Evolutionary conservation across 208 protist species (phyloP).

Genomic region (Leishmania turanica): DNA sequence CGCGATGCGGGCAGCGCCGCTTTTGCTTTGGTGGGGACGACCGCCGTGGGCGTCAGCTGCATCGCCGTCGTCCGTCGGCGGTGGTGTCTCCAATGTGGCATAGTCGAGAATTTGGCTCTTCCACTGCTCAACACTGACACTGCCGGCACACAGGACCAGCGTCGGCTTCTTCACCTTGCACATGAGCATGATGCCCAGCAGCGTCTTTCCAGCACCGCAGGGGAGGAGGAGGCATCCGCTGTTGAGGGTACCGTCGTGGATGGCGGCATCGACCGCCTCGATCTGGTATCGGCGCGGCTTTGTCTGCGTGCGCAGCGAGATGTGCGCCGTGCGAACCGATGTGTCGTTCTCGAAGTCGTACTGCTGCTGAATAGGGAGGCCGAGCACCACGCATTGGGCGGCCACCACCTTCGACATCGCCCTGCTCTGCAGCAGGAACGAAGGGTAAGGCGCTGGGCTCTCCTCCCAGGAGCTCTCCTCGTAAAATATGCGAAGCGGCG

Average conservation of each 20-base stretch:
- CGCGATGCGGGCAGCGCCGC: constrained; percentile 74
- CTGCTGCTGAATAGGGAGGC: constrained; percentile 83
- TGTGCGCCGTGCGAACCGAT: constrained; percentile 57
- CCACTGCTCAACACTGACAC: constrained; percentile 98
- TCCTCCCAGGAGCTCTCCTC: constrained; percentile 33
- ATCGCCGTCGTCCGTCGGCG: background rate
- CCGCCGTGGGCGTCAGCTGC: background rate
- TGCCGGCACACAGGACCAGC: constrained; percentile 95
- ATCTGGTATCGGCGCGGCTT: constrained; percentile 83
- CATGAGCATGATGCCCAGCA: constrained; percentile 98
- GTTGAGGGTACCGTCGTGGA: constrained; percentile 54
- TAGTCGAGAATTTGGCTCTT: constrained; percentile 94
- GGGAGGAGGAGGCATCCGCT: constrained; percentile 99
- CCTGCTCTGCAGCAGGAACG: constrained; percentile 59
- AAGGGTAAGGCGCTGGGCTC: constrained; percentile 24
- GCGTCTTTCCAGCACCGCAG: constrained; percentile 99
- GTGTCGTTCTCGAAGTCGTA: constrained; percentile 83
- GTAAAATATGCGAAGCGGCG: constrained; percentile 39
- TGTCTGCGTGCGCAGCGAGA: constrained; percentile 73
- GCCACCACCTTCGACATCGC: constrained; percentile 66
- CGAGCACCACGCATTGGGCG: constrained; percentile 74
- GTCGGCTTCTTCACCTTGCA: constrained; percentile 96
- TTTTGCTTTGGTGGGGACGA: constrained; percentile 16
- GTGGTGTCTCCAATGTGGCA: constrained; percentile 59
- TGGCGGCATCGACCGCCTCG: constrained; percentile 77